These are phyloP conservation scores for Globisporangium takayamanum DNA, from an alignment of 352 stramenopile species.

Conservation along the genomic window DNA sequence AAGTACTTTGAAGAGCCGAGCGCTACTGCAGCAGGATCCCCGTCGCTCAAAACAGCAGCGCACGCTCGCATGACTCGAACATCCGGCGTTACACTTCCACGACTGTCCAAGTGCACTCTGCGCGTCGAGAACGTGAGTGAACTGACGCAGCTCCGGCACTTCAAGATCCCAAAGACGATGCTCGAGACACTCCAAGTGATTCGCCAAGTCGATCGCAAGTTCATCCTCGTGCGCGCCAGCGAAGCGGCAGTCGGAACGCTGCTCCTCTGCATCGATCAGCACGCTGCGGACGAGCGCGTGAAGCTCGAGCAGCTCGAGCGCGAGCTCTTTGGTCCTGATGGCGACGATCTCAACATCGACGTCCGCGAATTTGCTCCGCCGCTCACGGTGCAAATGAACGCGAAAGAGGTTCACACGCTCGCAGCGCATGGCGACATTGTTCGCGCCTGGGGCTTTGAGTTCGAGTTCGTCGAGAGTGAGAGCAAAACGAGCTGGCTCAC, in stretches of 20 bases:
- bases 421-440: conserved; percentile 41
- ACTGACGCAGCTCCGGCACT: conserved; percentile 13
- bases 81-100: conserved; percentile 1
- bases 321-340: conserved; percentile 46
- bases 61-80: neutral
- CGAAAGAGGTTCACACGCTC: conserved; percentile 39
- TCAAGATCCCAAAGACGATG: conserved; percentile 67
- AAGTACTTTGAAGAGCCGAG: conserved; percentile 10
- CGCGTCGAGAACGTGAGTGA: conserved; percentile 28
- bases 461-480: conserved; percentile 22
- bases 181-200: conserved; percentile 70
- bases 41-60: neutral
- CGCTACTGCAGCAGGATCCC: neutral
- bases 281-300: conserved; percentile 88
- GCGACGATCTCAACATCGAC: conserved; percentile 47
- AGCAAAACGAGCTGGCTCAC: conserved; percentile 1
- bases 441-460: conserved; percentile 78
- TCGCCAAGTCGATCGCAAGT: conserved; percentile 88
- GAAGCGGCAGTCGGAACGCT: conserved; percentile 21
- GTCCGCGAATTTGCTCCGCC: conserved; percentile 43
- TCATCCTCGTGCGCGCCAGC: conserved; percentile 70
- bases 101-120: conserved; percentile 14
- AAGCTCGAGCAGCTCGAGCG: conserved; percentile 79
- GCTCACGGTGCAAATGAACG: conserved; percentile 50
- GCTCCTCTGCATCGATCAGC: conserved; percentile 86